Percentiles rank a stretch among this genome's conserved stretches.
These are phyloP conservation scores for Fragosphaeria purpurea DNA, from an alignment of 2,329 filamentous ascomycete species.

Conservation along the genomic window DNA sequence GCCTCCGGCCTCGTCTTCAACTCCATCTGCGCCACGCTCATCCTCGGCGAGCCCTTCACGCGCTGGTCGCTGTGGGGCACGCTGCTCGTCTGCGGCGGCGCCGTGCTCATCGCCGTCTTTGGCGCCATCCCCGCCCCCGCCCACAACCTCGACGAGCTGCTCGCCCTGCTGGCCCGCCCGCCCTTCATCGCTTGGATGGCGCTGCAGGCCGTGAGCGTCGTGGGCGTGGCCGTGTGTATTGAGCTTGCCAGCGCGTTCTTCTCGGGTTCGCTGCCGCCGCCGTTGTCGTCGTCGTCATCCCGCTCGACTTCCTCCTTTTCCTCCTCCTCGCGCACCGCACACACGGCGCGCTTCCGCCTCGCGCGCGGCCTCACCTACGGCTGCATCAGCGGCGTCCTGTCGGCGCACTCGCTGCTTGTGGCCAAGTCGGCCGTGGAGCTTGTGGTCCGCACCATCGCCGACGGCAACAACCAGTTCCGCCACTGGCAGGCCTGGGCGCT, in stretches of 20 bases:
- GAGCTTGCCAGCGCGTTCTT: conserved; percentile 43
- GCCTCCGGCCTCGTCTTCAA: conserved; percentile 97
- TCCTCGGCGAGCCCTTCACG: conserved; percentile 89
- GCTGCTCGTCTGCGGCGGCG: conserved; percentile 74
- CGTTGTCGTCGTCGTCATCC: not conserved
- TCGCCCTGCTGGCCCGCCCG: conserved; percentile 61
- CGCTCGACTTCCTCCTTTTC: not conserved
- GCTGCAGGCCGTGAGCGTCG: conserved; percentile 62
- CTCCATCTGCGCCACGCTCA: conserved; percentile 89
- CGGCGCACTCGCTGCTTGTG: conserved; percentile 83
- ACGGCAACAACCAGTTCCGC: conserved; percentile 85
- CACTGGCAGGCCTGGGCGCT: conserved; percentile 94
- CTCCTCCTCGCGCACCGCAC: conserved; percentile 22
- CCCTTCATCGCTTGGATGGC: conserved; percentile 87
- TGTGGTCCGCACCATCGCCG: conserved; percentile 73
- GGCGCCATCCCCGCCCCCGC: conserved; percentile 89
- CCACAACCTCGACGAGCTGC: conserved; percentile 73
- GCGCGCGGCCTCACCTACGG: conserved; percentile 80
- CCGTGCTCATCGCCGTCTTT: conserved; percentile 86
- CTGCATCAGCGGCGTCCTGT: conserved; percentile 82
- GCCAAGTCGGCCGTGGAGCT: conserved; percentile 96
- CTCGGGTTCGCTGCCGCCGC: not conserved
- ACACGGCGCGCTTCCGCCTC: conserved; percentile 50
- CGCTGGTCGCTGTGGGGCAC: conserved; percentile 88
- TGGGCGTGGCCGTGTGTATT: conserved; percentile 54